Evolutionary conservation across 1,284 basidiomycete genomes (phyloP).

Genomic region (Sanghuangporus weigelae): DNA sequence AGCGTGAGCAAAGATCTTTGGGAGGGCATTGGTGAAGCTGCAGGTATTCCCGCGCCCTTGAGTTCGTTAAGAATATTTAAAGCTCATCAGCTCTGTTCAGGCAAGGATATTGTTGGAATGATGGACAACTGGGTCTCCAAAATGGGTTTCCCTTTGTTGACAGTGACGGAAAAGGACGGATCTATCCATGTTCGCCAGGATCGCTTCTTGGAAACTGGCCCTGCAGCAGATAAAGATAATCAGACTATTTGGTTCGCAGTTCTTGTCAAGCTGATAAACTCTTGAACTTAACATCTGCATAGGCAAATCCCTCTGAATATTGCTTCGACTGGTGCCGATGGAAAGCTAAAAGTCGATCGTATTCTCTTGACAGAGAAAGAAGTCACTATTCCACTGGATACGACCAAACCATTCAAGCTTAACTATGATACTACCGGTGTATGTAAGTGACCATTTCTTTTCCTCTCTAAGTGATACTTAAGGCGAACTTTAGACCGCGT

Average conservation of each 20-base stretch:
- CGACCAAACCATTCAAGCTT: constrained; percentile 74
- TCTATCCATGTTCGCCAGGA: constrained; percentile 83
- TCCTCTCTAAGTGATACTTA: not conserved
- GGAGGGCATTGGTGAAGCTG: constrained; percentile 80
- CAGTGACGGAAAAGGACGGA: constrained; percentile 71
- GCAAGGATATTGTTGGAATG: constrained; percentile 71
- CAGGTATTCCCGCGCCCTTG: constrained; percentile 33
- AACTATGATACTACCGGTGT: constrained; percentile 89
- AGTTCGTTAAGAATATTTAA: not conserved
- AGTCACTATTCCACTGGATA: constrained; percentile 63
- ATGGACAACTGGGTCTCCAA: constrained; percentile 94
- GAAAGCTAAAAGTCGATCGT: constrained; percentile 59
- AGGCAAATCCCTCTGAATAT: constrained; percentile 83
- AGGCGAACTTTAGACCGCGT: constrained; percentile 61
- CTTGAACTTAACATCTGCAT: not conserved
- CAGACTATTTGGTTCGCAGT: constrained; percentile 76
- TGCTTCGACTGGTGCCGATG: constrained; percentile 55
- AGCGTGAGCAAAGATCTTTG: constrained; percentile 87
- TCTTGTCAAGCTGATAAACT: not conserved
- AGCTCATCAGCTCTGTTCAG: constrained; percentile 27
- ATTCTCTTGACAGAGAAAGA: constrained; percentile 71
- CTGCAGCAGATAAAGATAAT: constrained; percentile 77
- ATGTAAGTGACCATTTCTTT: constrained; percentile 47
- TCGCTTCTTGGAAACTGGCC: constrained; percentile 87
- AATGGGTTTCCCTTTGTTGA: constrained; percentile 86